Conservation (phyloP, 768 basidiomycete species). For the Leccinum fibrillosum region DNA sequence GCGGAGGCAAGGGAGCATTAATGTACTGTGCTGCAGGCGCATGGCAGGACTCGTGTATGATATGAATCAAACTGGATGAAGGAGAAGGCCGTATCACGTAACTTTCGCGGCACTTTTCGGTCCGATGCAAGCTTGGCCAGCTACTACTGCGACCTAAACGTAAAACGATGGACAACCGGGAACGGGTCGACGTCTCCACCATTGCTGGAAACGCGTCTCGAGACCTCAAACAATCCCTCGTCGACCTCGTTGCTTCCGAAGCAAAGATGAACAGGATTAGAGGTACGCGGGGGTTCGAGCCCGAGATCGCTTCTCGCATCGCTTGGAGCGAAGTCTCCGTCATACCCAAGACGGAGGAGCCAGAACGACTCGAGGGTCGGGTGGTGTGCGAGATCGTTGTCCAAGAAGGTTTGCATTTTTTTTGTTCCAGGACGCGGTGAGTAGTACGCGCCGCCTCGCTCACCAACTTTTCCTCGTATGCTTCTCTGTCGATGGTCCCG, state of each 20-base stretch:
- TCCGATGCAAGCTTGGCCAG: background rate
- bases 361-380: conserved; percentile 40
- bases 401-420: conserved; percentile 35
- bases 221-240: conserved; percentile 25
- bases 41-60: background rate
- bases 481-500: background rate
- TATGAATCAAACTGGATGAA: background rate
- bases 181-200: conserved; percentile 16
- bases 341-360: conserved; percentile 42
- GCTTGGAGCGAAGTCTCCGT: conserved; percentile 42
- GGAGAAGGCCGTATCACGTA: background rate
- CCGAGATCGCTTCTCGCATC: conserved; percentile 24
- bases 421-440: background rate
- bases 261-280: conserved; percentile 7
- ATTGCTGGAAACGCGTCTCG: conserved; percentile 29
- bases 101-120: background rate
- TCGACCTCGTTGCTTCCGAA: conserved; percentile 14
- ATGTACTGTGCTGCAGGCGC: background rate
- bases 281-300: conserved; percentile 20
- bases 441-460: background rate
- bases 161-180: conserved; percentile 10
- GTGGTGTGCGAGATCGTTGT: conserved; percentile 45
- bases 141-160: background rate
- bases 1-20: background rate
- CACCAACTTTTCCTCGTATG: background rate